Evolutionary conservation across 169 alveolate genomes (phyloP).

Genomic region (Plasmodium berghei): DNA sequence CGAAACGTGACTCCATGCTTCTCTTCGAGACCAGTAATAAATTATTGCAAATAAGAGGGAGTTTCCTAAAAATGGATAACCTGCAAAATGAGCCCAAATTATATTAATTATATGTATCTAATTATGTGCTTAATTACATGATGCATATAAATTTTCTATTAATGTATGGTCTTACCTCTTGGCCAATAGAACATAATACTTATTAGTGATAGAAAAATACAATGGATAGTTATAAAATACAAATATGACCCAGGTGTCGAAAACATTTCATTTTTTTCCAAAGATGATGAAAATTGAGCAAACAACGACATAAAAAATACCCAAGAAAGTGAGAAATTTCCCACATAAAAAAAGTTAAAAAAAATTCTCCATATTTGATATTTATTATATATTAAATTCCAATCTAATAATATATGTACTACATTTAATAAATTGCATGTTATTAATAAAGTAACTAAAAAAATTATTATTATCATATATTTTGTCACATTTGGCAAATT

Average conservation of each 20-base stretch:
- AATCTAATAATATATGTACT: conserved; percentile 85
- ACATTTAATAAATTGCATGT: conserved; percentile 84
- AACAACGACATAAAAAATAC: conserved; percentile 87
- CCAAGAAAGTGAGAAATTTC: conserved; percentile 91
- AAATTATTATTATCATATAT: conserved; percentile 84
- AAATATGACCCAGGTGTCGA: conserved; percentile 86
- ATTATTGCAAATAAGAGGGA: conserved; percentile 87
- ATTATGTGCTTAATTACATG: not conserved
- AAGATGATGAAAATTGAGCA: conserved; percentile 85
- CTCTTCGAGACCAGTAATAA: conserved; percentile 91
- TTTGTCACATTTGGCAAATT: conserved; percentile 90
- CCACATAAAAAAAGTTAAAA: conserved; percentile 86
- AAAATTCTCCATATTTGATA: conserved; percentile 90
- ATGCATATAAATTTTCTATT: not conserved
- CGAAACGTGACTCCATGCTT: conserved; percentile 87
- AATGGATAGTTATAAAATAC: conserved; percentile 86
- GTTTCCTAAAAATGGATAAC: conserved; percentile 83
- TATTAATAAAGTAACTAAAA: conserved; percentile 83
- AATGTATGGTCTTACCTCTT: conserved; percentile 76
- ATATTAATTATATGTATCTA: not conserved
- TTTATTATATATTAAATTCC: conserved; percentile 82
- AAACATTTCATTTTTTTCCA: conserved; percentile 85
- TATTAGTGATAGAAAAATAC: conserved; percentile 79
- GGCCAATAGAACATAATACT: conserved; percentile 87
- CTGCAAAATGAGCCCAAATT: conserved; percentile 18